These are phyloP conservation scores for Nemania sp. DNA, from an alignment of 2,329 filamentous ascomycete genomes.

Conservation along the genomic window DNA sequence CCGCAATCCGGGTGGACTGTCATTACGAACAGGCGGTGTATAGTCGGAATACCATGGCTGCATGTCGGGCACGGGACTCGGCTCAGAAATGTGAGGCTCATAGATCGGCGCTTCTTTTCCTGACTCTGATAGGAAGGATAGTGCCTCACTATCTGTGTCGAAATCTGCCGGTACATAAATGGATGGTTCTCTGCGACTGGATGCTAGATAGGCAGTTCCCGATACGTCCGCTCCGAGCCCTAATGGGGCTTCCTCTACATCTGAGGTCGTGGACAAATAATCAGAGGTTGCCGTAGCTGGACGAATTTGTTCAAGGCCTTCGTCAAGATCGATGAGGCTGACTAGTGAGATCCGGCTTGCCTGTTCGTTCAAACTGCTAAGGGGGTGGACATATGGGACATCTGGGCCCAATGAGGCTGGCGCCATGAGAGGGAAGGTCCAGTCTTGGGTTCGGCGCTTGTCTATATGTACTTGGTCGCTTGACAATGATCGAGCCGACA, in stretches of 20 bases:
- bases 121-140: constrained; percentile 5
- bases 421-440: constrained; percentile 1
- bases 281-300: constrained; percentile 1
- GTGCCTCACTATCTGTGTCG: constrained; percentile 1
- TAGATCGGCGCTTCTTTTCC: constrained; percentile 2
- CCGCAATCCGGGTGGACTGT: neutral
- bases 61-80: constrained; percentile 1
- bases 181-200: constrained; percentile 2
- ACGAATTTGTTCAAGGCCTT: neutral
- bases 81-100: neutral
- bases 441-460: neutral
- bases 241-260: neutral
- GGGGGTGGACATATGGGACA: neutral
- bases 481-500: neutral
- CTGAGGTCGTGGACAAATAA: neutral
- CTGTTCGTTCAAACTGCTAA: neutral
- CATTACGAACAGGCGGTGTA: constrained; percentile 2
- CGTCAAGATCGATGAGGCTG: constrained; percentile 5
- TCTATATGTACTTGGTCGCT: neutral
- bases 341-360: constrained; percentile 2
- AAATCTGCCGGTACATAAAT: neutral
- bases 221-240: neutral
- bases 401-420: neutral
- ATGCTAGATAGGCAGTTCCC: neutral
- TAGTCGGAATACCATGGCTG: neutral